These are phyloP conservation scores for Lobosporangium transversale DNA, from an alignment of 192 early-diverging fungal species.

Conservation along the genomic window DNA sequence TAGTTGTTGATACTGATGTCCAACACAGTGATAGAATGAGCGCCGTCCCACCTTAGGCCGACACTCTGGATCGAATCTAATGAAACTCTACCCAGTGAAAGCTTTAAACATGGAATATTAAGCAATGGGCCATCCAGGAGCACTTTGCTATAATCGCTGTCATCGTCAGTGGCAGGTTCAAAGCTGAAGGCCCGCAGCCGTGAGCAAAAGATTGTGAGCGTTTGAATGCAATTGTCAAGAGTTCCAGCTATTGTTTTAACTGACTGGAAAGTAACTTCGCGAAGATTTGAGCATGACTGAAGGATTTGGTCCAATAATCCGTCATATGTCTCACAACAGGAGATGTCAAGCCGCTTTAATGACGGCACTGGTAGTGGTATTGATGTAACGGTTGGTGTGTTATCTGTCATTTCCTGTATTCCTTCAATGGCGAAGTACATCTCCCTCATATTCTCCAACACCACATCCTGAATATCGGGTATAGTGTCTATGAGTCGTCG, in stretches of 20 bases:
- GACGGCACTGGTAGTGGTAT: neutral
- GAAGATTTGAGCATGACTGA: constrained; percentile 15
- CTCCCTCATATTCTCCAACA: neutral
- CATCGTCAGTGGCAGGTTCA: neutral
- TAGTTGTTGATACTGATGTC: neutral
- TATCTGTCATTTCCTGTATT: neutral
- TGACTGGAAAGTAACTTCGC: constrained; percentile 2
- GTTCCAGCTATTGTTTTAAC: neutral
- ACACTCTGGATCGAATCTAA: neutral
- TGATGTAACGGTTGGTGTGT: too few species aligned
- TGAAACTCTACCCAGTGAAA: neutral
- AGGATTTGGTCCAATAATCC: constrained; percentile 2
- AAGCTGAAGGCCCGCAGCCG: constrained; percentile 14
- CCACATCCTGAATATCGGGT: neutral
- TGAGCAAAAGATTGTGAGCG: constrained; percentile 4
- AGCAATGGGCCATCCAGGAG: constrained; percentile 5
- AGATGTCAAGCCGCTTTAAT: constrained; percentile 4
- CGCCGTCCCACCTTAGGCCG: neutral
- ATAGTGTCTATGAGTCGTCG: neutral
- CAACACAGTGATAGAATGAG: neutral
- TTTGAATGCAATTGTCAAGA: constrained; percentile 1
- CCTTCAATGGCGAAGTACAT: neutral
- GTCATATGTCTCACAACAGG: neutral
- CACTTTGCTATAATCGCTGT: neutral
- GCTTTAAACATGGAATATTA: neutral